Base-by-base conservation (phyloP, 2,329 filamentous ascomycete genomes). In the Ophiostoma novo-ulmi region DNA sequence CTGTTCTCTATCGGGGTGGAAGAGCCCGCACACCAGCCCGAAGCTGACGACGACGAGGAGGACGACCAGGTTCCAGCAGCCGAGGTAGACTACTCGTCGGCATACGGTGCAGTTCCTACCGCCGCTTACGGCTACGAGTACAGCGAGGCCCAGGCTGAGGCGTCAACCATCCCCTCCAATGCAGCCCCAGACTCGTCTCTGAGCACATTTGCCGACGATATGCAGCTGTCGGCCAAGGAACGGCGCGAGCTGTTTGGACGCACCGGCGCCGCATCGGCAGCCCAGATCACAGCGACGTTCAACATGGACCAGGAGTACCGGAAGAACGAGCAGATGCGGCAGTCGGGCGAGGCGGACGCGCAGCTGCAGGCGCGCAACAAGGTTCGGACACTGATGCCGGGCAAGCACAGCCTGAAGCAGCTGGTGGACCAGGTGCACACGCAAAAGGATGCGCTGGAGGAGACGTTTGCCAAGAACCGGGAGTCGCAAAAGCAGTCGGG, bases 361-460 rank as follows among this genome's bases (percentile, higher is more conserved):
- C 88, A 93, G 79, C 82, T 87, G 75, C 88, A 89, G 70, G 86
- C 88, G 68, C 91, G 96, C 80, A 94, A 94, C 76, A 91, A 93
- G 8, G 89, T 97, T 70, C 90, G 93, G 69, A 83, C 89, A 2
- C 90, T 97, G 77, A 89, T 92, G 35, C 91, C 93, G 3, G 92
- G 93, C 72, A 97, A 97, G 82, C 93, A 97, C 80, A 96, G 87
- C 76, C 83, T 98, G 78, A 89, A 90, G 77, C 93, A 97, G 81
- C 84, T 98, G 75, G 91, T 98, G 74, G 93, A 88, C 79, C 91
- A 91, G 73, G 94, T 92, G 36, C 88, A 88, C 75, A 91, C 85
- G 73, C 93, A 98, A 80, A 89, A 89, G 77, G 93, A 97, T 13
- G 93, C 93, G 2, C 81, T 97, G 74, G 93, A 97, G 80, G 94